Base-by-base conservation (phyloP, 2,329 filamentous ascomycete genomes). In the Pseudocercospora fijiensis region DNA sequence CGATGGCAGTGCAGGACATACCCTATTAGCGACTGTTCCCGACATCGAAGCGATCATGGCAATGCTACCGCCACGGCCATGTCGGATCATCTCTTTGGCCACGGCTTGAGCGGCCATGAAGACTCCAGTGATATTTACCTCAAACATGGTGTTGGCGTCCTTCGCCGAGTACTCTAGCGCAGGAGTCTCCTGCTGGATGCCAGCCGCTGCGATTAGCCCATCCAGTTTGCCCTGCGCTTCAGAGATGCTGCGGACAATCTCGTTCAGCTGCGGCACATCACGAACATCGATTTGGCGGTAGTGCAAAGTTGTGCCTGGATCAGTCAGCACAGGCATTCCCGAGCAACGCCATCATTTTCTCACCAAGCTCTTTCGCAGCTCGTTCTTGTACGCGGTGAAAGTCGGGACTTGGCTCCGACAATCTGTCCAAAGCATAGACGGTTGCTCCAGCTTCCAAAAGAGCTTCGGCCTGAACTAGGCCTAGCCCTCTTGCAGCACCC, bases 271-370 rank as follows among this genome's bases (percentile, higher is more conserved):
- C 4, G 82, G 80, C 22, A 88, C 87, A 73, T 95, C 87, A 28
- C 90, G 86, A 18, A 96, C 91, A 74, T 96, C 92, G 64, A 93
- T 86, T 68, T 88, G 86, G 73, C 89, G 87, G 80, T 96, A 96
- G 59, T 87, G 83, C 49, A 95, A 78, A 55, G 83, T 84, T 1
- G 87, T 88, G 37, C 74, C 74, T 72, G 33, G 22, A 2, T 52
- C 24, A 26, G n/a, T 52, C 37, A 59, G 22, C 33, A n/a, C 49
- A 11, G 4, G 13, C 37, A 13, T n/a, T 26, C 26, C 24, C 9
- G 53, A 37, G 20, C 22, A 5, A 18, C 20, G 37, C 26, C 24
- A 45, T 24, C 22, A 41, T 24, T 28, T 16, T 60, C 70, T 24
- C 27, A 69, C 83, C 85, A n/a, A 92, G 82, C 72, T 89, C 85